Evolutionary conservation across 2,329 filamentous ascomycete genomes (phyloP), one percentile per base, ranked within the genome.

Genomic region (Diatrype stigma): DNA sequence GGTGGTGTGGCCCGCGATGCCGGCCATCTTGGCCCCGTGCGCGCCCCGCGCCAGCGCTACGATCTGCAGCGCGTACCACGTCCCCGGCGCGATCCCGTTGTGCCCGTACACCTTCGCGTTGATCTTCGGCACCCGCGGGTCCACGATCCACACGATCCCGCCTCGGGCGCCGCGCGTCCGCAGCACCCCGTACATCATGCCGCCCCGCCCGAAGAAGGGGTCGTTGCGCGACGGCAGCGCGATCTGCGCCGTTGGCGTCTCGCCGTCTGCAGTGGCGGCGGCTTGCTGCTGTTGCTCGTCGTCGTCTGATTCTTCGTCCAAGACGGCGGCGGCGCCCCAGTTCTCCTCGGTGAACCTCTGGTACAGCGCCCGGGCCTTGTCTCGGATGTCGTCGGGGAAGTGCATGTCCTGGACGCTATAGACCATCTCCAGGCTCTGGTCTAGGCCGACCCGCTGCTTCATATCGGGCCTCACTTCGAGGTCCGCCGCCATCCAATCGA

Each of bases 111-210:
- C 52, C 17, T 63, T 63, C 2, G 51, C 42, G 2, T 53, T 38
- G 11, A 23, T 52, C 21, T 54, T 54, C 2, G 52, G 53, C 1
- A 64, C 30, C 10, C 47, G 37, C 0, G 52, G 51, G 26, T 64
- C 57, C 0, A 65, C 37, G 2, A 51, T 53, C 35, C 63, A 61
- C 0, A 45, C 45, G n/a, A 47, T 56, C 11, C 48, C 48, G 10
- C 52, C 56, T 2, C 34, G 51, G 12, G 17, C 6, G 14, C 51
- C 45, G 0, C 49, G 53, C 16, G 48, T 17, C 2, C 48, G 44
- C 23, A 60, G 46, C 14, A 64, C 51, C 2, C 63, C 63, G 34
- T 64, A 45, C 60, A 64, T 61, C 10, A 66, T 62, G 1, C 63
- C 63, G 0, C 32, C 17, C 1, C 46, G 28, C 8, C 61, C 60